Evolutionary conservation across 257 asterid genomes (phyloP), one percentile per base, ranked within the genome.

Genomic region (Ophiorrhiza pumila): DNA sequence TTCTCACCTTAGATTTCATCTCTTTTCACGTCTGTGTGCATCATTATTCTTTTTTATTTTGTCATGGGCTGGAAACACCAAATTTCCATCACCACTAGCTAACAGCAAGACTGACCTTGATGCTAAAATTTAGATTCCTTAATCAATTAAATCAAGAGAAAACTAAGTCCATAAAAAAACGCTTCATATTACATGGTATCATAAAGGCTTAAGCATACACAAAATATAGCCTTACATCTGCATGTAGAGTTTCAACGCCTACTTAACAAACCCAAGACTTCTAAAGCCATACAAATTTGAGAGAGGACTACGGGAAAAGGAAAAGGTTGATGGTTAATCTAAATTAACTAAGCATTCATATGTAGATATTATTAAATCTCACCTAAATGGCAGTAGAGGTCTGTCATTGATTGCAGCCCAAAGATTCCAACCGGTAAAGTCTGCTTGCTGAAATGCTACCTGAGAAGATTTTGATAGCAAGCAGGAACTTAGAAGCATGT

Each of bases 381-480:
- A 91, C 98, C 97, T 88, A 83, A 91, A 94, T n/a, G 99, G 97
- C 76, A 94, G 76, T 69, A 94, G 86, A 57, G 96, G 97, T 32
- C 91, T 85, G 73, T 84, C 90, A 75, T 94, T 94, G 70, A 94
- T 94, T 25, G 97, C 97, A 74, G 99, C 99, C 99, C 99, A 94
- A 14, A 94, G 77, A 85, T 91, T 94, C 99, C 99, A 94, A 86
- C 96, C 97, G 25, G 97, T 88, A 79, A 91, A 90, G 83, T 94
- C 99, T 55, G 99, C 96, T 85, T 94, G 96, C 82, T 94, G 99
- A 78, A 91, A 89, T 74, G 99, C 99, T 70, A 94, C 99, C 96
- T 93, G 86, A 39, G 57, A 81, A 22, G 66, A 56, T 75, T 39
- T 69, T 63, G 70, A 74, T 59, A 78, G 71, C 75, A 68, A 41